Evolutionary conservation across 768 basidiomycete species (phyloP).

Genomic region (Pleurotus citrinopileatus): DNA sequence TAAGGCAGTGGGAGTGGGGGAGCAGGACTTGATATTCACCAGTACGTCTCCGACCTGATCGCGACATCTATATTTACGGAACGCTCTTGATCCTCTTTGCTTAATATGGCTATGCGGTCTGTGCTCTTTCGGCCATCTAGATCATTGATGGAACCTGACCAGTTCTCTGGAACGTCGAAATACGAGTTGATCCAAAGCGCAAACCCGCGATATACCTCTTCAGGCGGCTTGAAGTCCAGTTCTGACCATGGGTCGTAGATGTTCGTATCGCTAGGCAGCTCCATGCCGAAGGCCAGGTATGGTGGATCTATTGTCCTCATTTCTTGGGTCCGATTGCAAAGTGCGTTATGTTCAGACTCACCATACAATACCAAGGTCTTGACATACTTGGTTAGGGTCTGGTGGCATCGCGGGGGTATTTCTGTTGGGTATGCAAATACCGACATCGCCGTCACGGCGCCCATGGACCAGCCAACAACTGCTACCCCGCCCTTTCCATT

Average conservation of each 20-base stretch:
- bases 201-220: constrained; percentile 11
- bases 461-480: background rate
- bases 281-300: constrained; percentile 23
- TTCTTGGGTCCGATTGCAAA: background rate
- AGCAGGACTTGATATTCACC: background rate
- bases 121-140: constrained; percentile 20
- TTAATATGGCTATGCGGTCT: constrained; percentile 20
- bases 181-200: constrained; percentile 13
- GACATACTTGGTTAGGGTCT: background rate
- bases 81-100: constrained; percentile 15
- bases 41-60: background rate
- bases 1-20: background rate
- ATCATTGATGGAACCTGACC: constrained; percentile 13
- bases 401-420: background rate
- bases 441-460: background rate
- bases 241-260: constrained; percentile 21
- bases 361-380: background rate
- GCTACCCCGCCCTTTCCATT: background rate
- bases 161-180: constrained; percentile 17
- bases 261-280: constrained; percentile 16
- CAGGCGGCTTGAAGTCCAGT: constrained; percentile 17
- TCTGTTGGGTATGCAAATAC: background rate
- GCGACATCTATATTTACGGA: constrained; percentile 12
- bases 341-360: too few relatives aligned
- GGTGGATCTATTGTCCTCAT: constrained; percentile 27